Evolutionary conservation across 257 asterid genomes (phyloP).

Genomic region (Salvia miltiorrhiza): DNA sequence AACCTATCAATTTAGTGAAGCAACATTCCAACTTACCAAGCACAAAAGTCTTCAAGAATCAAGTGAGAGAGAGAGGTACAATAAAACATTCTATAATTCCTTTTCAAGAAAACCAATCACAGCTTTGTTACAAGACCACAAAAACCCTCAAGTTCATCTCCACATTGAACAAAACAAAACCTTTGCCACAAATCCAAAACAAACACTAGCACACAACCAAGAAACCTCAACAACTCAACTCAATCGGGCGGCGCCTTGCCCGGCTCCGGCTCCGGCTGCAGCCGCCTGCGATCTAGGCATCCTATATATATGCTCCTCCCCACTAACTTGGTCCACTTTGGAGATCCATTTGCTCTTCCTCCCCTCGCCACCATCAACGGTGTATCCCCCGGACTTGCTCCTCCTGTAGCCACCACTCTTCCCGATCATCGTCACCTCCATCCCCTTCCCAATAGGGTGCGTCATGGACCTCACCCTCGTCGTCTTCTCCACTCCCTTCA

Average conservation of each 20-base stretch:
- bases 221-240: not conserved
- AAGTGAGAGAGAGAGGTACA: not conserved
- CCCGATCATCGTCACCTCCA: conserved; percentile 62
- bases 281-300: conserved; percentile 29
- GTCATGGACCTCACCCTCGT: conserved; percentile 42
- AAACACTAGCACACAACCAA: not conserved
- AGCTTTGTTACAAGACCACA: not conserved
- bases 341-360: conserved; percentile 54
- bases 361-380: conserved; percentile 26
- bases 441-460: conserved; percentile 55
- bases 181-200: not conserved
- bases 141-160: conserved; percentile 6
- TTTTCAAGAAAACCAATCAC: conserved; percentile 9
- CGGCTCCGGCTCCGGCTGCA: not conserved
- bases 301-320: conserved; percentile 67
- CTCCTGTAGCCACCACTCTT: conserved; percentile 32
- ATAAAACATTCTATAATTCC: not conserved
- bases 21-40: no score
- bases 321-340: conserved; percentile 55
- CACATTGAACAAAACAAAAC: not conserved
- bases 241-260: no score
- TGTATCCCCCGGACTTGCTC: conserved; percentile 28
- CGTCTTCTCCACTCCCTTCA: conserved; percentile 42
- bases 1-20: no score
- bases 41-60: no score